Conservation (phyloP, 768 basidiomycete species). For the Lyophyllum atratum region DNA sequence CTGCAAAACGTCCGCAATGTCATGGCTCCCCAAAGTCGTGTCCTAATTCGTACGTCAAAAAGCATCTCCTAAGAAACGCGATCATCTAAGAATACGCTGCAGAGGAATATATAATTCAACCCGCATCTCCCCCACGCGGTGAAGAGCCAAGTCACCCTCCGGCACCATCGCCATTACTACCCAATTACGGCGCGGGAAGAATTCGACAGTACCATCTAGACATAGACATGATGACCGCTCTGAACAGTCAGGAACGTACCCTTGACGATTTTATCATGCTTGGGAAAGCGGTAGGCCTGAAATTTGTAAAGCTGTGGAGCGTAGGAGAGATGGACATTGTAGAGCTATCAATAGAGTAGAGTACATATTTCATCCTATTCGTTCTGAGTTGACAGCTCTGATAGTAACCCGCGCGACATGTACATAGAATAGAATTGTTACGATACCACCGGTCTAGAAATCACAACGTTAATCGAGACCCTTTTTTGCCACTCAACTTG, state of each 20-base stretch:
- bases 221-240: slow-evolving; percentile 42
- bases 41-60: slow-evolving; percentile 31
- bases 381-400: no score
- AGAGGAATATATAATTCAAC: slow-evolving; percentile 40
- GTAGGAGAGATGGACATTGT: slow-evolving; percentile 33
- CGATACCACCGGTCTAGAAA: no score
- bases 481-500: no score
- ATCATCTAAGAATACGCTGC: background rate
- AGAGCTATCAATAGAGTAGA: slow-evolving; percentile 22
- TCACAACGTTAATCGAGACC: no score
- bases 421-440: no score
- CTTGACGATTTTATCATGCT: slow-evolving; percentile 40
- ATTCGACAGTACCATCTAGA: slow-evolving; percentile 45
- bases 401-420: no score
- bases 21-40: slow-evolving; percentile 33
- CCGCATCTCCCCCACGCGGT: slow-evolving; percentile 16
- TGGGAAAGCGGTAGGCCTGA: slow-evolving; percentile 31
- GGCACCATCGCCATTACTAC: slow-evolving; percentile 47
- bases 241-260: slow-evolving; percentile 44
- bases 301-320: slow-evolving; percentile 40
- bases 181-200: slow-evolving; percentile 47
- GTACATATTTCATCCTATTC: background rate
- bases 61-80: background rate
- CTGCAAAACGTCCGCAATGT: slow-evolving; percentile 34
- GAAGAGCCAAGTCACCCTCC: slow-evolving; percentile 14